Conservation (phyloP, 495 filamentous ascomycete genomes). For the Penicillium cataractarum region DNA sequence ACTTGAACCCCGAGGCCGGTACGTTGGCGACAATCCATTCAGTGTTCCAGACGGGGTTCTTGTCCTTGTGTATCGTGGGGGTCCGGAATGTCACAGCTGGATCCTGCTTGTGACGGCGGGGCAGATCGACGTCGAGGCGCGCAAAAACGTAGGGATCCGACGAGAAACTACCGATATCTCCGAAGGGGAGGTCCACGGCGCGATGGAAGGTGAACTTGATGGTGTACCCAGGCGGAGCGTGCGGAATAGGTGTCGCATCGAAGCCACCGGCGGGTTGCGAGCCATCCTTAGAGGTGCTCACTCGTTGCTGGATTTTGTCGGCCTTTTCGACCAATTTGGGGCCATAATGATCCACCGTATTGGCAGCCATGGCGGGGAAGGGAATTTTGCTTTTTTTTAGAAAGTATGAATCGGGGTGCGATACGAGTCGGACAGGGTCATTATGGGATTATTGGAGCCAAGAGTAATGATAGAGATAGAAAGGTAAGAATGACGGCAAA, state of each 20-base stretch:
- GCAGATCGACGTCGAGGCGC: constrained; percentile 63
- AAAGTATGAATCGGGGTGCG: neutral
- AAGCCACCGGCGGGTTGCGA: constrained; percentile 71
- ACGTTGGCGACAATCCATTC: constrained; percentile 90
- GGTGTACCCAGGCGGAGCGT: constrained; percentile 75
- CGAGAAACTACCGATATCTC: constrained; percentile 73
- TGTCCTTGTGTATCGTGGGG: constrained; percentile 68
- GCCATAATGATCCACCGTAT: constrained; percentile 40
- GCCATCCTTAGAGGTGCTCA: constrained; percentile 34
- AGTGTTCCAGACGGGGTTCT: constrained; percentile 78
- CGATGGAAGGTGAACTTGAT: constrained; percentile 83
- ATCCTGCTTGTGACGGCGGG: constrained; percentile 78
- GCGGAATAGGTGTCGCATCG: constrained; percentile 75
- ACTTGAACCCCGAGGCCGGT: constrained; percentile 71
- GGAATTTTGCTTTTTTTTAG: neutral
- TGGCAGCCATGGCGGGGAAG: constrained; percentile 26
- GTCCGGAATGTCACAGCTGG: constrained; percentile 74
- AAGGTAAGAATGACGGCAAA: neutral
- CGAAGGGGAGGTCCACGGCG: constrained; percentile 77
- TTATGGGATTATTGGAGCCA: neutral
- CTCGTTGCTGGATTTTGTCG: constrained; percentile 59
- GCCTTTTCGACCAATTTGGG: constrained; percentile 60
- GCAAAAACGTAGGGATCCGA: constrained; percentile 85
- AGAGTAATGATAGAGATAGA: neutral
- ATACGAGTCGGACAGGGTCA: neutral